Base-by-base conservation (phyloP, 2,329 filamentous ascomycete species). In the Drechslerella coelobrocha region DNA sequence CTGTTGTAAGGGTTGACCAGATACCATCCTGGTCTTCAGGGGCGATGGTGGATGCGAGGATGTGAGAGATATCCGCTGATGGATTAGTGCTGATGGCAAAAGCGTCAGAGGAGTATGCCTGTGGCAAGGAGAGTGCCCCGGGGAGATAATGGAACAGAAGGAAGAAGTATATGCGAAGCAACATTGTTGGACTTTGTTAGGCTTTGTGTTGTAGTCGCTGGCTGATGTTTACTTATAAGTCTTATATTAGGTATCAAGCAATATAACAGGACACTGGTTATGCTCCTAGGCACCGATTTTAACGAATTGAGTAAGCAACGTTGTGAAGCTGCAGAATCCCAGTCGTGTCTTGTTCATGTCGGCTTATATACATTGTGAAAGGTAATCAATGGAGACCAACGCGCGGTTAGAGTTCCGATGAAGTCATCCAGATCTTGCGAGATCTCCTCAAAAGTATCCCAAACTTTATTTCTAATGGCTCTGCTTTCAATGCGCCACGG, bases 101-200 rank as follows among this genome's bases (percentile, higher is more conserved):
- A 4, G 56, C 56, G 19, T 56, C 26, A 10, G 21, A 24, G 5
- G 57, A 52, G 52, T 52, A 69, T 10, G 50, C 56, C 55, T 69
- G 63, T 23, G 63, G 63, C 23, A 29, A 51, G 21, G 56, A 61
- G 27, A 61, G 43, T 5, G 17, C 45, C 24, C 26, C 14, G 12
- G 54, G 55, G 5, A 55, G 19, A 21, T 45, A 17, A n/a, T 19
- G 39, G 6, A 53, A 2, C 1, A 66, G 26, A n/a, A 53, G 45
- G 9, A 61, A 29, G 23, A 17, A 7, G 53, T 17, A 26, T 12
- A 14, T n/a, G 4, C 8, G 3, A 23, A 43, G 29, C 14, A 52
- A 12, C 63, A 69, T 69, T 47, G 45, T 68, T 68, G 62, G 29
- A 56, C 43, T 68, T 56, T 61, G 21, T 12, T 2, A 14, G n/a